Evolutionary conservation across 169 alveolate genomes (phyloP).

Genomic region (Babesia ovis): DNA sequence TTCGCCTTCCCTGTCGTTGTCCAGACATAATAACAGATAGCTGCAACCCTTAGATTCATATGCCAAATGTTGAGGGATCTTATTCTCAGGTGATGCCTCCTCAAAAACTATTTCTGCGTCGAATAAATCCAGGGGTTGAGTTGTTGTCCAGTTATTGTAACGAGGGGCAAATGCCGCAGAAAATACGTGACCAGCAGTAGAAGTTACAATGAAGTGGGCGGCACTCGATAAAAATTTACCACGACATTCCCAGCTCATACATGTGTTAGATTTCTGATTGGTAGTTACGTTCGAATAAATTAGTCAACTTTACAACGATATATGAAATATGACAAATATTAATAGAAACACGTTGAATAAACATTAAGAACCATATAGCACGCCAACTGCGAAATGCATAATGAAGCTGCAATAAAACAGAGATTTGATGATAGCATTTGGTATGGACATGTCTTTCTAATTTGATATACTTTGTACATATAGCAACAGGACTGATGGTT

Average conservation of each 20-base stretch:
- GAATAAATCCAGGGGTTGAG: slow-evolving; percentile 92
- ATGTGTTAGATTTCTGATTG: slow-evolving; percentile 31
- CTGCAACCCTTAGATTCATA: slow-evolving; percentile 87
- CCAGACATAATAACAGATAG: slow-evolving; percentile 95
- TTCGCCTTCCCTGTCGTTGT: slow-evolving; percentile 99
- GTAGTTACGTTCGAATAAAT: too few relatives aligned
- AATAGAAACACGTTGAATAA: too few relatives aligned
- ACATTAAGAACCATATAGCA: too few relatives aligned
- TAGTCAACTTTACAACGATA: too few relatives aligned
- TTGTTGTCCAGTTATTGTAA: slow-evolving; percentile 89
- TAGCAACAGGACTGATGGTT: too few relatives aligned
- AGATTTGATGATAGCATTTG: too few relatives aligned
- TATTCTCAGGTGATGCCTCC: slow-evolving; percentile 78
- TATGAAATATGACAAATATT: too few relatives aligned
- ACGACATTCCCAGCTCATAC: slow-evolving; percentile 31
- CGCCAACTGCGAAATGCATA: too few relatives aligned
- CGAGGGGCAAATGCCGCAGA: slow-evolving; percentile 91
- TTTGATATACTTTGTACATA: too few relatives aligned
- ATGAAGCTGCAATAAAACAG: too few relatives aligned
- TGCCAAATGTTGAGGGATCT: slow-evolving; percentile 83
- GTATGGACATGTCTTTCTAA: too few relatives aligned
- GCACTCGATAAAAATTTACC: slow-evolving; percentile 61
- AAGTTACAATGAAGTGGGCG: slow-evolving; percentile 68
- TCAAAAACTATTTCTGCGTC: slow-evolving; percentile 90
- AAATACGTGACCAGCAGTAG: slow-evolving; percentile 94